These are phyloP conservation scores for Cryomyces minteri DNA, from an alignment of 495 filamentous ascomycete genomes.

Conservation along the genomic window DNA sequence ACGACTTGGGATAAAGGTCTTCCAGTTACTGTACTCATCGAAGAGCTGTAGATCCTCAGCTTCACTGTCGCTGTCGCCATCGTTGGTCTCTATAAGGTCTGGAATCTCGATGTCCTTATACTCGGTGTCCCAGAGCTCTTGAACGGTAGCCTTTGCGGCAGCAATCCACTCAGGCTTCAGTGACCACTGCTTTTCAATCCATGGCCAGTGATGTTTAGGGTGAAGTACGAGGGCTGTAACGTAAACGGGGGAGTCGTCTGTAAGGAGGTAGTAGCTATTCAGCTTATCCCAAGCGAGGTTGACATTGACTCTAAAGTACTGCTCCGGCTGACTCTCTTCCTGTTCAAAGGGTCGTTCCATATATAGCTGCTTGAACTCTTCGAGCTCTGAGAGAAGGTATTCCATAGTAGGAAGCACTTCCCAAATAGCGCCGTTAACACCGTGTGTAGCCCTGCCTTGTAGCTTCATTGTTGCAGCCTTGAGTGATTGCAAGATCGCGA, in stretches of 20 bases:
- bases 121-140: neutral
- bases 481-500: conserved; percentile 2
- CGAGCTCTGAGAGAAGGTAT: neutral
- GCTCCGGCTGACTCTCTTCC: neutral
- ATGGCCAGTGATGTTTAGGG: conserved; percentile 1
- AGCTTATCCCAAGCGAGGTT: conserved; percentile 2
- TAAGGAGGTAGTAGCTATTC: neutral
- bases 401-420: too few species aligned
- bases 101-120: too few species aligned
- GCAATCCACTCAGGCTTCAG: neutral
- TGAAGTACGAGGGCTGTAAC: conserved; percentile 1
- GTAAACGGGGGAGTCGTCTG: conserved; percentile 1
- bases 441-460: conserved; percentile 1
- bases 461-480: conserved; percentile 1
- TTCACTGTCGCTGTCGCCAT: too few species aligned
- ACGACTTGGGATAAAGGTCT: neutral
- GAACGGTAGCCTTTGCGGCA: neutral
- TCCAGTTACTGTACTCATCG: neutral
- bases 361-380: neutral
- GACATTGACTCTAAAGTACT: conserved; percentile 2
- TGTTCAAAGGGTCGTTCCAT: too few species aligned
- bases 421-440: neutral
- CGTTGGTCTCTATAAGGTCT: too few species aligned
- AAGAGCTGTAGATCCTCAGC: neutral
- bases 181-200: conserved; percentile 1